Evolutionary conservation across 2,329 filamentous ascomycete genomes (phyloP).

Genomic region (Tolypocladium nubicola): DNA sequence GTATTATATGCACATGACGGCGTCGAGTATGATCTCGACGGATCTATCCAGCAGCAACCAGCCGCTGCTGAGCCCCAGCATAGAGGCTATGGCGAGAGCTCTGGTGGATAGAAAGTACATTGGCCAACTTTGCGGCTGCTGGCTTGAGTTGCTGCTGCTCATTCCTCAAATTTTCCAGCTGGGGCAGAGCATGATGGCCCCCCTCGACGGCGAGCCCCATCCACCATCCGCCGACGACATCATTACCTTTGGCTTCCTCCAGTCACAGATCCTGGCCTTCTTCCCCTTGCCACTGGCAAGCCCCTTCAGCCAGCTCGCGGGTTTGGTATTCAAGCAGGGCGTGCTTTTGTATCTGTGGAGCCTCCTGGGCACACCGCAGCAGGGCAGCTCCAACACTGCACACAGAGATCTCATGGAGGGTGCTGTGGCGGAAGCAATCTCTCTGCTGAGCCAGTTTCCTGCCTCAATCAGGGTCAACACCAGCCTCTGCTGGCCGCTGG

Average conservation of each 20-base stretch:
- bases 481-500: constrained; percentile 27
- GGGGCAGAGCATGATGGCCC: constrained; percentile 26
- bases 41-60: constrained; percentile 17
- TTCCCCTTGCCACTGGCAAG: constrained; percentile 22
- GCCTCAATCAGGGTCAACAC: constrained; percentile 25
- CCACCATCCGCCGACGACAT: constrained; percentile 28
- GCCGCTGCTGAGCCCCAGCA: constrained; percentile 18
- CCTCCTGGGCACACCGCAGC: constrained; percentile 19
- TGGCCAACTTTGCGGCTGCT: constrained; percentile 27
- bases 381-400: constrained; percentile 7
- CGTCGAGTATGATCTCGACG: constrained; percentile 36
- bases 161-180: constrained; percentile 31
- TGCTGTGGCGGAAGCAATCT: constrained; percentile 19
- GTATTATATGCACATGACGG: constrained; percentile 36
- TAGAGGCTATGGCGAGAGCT: constrained; percentile 17
- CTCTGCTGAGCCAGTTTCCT: constrained; percentile 19
- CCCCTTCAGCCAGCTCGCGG: constrained; percentile 27
- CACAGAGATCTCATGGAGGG: constrained; percentile 15
- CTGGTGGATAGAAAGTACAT: constrained; percentile 20
- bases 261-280: constrained; percentile 29
- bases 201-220: constrained; percentile 12
- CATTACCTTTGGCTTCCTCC: constrained; percentile 30
- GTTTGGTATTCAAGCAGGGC: constrained; percentile 32
- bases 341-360: constrained; percentile 31
- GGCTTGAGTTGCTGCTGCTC: constrained; percentile 25